phyloP scores from a whole-genome alignment of 768 basidiomycete species.

The Phanerochaete sordida region DNA sequence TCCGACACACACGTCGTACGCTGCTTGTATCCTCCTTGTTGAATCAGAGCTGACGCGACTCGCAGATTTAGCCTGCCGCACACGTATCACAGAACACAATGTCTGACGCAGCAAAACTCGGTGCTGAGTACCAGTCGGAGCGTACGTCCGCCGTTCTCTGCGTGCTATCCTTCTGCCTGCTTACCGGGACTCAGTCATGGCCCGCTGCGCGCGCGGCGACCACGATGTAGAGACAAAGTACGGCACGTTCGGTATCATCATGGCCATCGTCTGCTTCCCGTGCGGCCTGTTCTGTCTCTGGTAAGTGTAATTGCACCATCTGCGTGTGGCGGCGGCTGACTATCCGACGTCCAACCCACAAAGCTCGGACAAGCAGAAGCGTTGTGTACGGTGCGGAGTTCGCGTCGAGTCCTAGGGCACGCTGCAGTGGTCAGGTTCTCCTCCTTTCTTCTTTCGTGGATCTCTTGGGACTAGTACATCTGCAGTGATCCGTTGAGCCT shows the following conservation, averaged over 20 bases:
- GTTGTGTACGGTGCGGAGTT: constrained; percentile 8
- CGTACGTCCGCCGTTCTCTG: neutral
- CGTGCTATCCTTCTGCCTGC: neutral
- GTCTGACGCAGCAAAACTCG: constrained; percentile 1
- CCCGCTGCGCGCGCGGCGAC: constrained; percentile 15
- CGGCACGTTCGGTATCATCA: constrained; percentile 19
- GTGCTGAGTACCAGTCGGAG: constrained; percentile 1
- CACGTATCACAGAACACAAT: neutral
- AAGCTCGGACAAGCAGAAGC: constrained; percentile 10
- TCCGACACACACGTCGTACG: no score
- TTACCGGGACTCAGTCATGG: neutral
- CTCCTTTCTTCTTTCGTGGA: neutral
- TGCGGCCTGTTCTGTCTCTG: constrained; percentile 20
- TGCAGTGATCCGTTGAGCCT: neutral
- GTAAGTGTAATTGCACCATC: constrained; percentile 11
- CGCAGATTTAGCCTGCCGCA: no score
- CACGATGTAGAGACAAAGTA: constrained; percentile 19
- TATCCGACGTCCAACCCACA: neutral
- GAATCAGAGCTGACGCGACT: no score
- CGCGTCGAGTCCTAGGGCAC: neutral
- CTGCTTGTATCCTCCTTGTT: no score
- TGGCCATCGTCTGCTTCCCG: constrained; percentile 21
- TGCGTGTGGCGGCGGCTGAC: neutral
- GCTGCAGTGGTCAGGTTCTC: neutral
- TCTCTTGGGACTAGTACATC: no score